A percentile compares a stretch with the other conserved stretches of the same genome.
These are phyloP conservation scores for Cocos nucifera DNA, from an alignment of 176 grass and related monocot genomes.

Conservation along the genomic window DNA sequence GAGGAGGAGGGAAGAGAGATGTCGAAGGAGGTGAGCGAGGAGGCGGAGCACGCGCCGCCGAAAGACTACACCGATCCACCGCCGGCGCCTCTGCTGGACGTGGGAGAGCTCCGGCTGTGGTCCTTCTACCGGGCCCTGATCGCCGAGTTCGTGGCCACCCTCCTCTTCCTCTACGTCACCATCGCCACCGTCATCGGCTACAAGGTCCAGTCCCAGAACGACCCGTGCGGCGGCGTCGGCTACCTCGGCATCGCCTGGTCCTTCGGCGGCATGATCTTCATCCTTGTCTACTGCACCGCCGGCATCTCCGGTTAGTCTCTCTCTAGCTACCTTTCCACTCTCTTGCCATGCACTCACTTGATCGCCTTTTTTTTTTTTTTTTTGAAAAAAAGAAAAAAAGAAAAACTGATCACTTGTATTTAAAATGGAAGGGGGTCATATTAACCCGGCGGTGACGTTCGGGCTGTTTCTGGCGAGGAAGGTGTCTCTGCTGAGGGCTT, in stretches of 20 bases:
- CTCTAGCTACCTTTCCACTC: no score
- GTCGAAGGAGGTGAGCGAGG: no score
- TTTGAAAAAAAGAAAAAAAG: no score
- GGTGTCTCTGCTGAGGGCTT: slow-evolving; percentile 25
- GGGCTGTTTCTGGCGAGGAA: slow-evolving; percentile 36
- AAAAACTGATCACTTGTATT: neutral
- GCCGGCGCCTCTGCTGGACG: slow-evolving; percentile 14
- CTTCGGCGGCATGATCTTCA: slow-evolving; percentile 35
- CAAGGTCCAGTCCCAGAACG: slow-evolving; percentile 22
- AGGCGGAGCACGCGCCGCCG: neutral
- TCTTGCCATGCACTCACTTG: no score
- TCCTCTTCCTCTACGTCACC: slow-evolving; percentile 43
- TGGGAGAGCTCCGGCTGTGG: slow-evolving; percentile 31
- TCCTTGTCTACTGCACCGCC: slow-evolving; percentile 34
- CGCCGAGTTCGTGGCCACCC: slow-evolving; percentile 38
- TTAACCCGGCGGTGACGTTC: slow-evolving; percentile 48
- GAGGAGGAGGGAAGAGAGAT: no score
- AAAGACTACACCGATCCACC: slow-evolving; percentile 19
- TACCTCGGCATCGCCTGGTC: slow-evolving; percentile 38
- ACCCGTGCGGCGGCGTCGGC: slow-evolving; percentile 28
- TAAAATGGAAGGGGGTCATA: slow-evolving; percentile 27
- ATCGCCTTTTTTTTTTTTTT: slow-evolving; percentile 1
- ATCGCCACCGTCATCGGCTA: slow-evolving; percentile 34
- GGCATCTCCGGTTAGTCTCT: slow-evolving; percentile 26
- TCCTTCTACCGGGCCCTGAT: slow-evolving; percentile 38